Evolutionary conservation across 1,284 basidiomycete genomes (phyloP), one percentile per base, ranked within the genome.

Genomic region (Phellinidium pouzarii): DNA sequence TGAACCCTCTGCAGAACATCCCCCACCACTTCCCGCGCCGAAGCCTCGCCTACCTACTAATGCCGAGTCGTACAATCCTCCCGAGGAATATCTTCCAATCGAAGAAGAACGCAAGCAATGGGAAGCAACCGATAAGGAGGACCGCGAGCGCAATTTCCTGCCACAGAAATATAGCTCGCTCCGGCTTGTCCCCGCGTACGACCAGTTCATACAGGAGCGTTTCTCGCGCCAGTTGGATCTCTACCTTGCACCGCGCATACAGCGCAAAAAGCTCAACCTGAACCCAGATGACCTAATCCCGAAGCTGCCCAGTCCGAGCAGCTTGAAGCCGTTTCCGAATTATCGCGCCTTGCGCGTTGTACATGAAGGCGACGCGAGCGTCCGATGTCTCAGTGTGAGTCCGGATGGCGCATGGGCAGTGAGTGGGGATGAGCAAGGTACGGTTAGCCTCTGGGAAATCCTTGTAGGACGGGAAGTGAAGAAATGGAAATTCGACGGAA

Each of bases 61-160:
- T 60, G 82, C 86, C 34, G 94, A 99, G 70, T 98, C 94, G 1
- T 99, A 99, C 71, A 99, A 99, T 66, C 96, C 96, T 22, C 96
- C 96, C 3, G 91, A 87, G 62, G 96, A 99, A 71, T 98, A 99
- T 67, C 78, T 99, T 2, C 93, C 92, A n/a, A 88, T 87, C 11
- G 83, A 87, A 51, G 80, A 84, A 60, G 95, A 98, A 68, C 81
- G 79, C 52, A 80, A 83, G 59, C 80, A 85, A 63, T 98, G 92
- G 90, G 84, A 94, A 63, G 80, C 77, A 48, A 78, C 79, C 25
- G 94, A 97, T 56, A 81, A 87, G 57, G 92, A 95, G 69, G 94
- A 99, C 66, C 82, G 94, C 60, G 91, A 95, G 67, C 80, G 81
- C 53, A 84, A 95, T 65, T 95, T 88, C 71, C 76, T 98, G 42